Base-by-base conservation (phyloP, 352 stramenopile genomes). In the Hyaloperonospora arabidopsidis region DNA sequence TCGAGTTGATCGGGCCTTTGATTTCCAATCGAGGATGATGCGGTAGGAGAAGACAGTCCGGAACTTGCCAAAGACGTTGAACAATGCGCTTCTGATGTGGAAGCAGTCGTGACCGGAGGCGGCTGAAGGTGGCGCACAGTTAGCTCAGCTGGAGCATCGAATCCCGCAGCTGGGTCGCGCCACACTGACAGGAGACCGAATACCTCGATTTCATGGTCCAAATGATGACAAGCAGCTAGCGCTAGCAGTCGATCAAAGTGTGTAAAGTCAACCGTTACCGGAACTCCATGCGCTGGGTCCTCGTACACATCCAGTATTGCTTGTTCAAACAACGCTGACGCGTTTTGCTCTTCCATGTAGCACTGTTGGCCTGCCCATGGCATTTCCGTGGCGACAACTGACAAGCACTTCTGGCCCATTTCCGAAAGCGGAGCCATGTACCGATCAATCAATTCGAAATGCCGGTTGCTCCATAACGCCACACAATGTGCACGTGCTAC, bases 361-460 rank as follows among this genome's bases (percentile, higher is more conserved):
- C 80, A 90, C 51, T 89, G 78, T 62, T 90, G 80, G 10, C 78
- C 80, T 2, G 70, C 70, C 80, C 78, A 90, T 0, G 80, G 80
- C 74, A 87, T 82, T 62, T 90, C 80, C 0, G 80, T 87, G 5
- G 65, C 78, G 1, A 90, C 80, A 34, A 90, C 57, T 13, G 76
- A 85, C 25, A 90, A 49, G 39, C 74, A 85, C 49, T 89, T 88
- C 53, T 90, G 80, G 0, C 80, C 80, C 47, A 87, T 69, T 61
- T 87, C 65, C 0, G 72, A 57, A 8, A 90, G 56, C n/a, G 58
- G 65, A 0, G 50, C 45, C 50, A 89, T 70, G 50, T 90, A 89
- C 21, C 66, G 62, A 58, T 84, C 75, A 29, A 90, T 85, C 0
- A 90, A 46, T 48, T 68, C 54, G 40, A 90, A 89, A 51, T 90